Evolutionary conservation across 208 protist species (phyloP).

Genomic region (Trichomonas gallinae): DNA sequence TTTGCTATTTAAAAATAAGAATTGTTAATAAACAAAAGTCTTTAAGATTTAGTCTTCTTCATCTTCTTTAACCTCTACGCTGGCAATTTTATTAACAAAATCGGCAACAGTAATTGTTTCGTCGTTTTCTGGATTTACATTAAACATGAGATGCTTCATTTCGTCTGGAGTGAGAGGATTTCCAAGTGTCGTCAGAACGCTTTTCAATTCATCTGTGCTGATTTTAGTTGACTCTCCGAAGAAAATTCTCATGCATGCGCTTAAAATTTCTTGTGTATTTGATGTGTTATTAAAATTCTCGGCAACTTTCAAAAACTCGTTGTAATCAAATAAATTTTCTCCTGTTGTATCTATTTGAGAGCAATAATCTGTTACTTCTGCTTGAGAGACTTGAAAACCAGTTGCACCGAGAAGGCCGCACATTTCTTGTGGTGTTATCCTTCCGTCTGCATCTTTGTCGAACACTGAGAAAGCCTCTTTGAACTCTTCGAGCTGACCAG

Average conservation of each 20-base stretch:
- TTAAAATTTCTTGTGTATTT: background rate
- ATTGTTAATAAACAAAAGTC: no score
- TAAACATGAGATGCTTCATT: background rate
- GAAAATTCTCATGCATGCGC: background rate
- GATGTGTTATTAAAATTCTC: background rate
- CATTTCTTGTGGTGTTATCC: conserved; percentile 52
- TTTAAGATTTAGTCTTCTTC: background rate
- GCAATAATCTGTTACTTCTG: conserved; percentile 43
- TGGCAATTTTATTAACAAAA: background rate
- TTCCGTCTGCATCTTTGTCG: conserved; percentile 54
- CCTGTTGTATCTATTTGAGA: background rate
- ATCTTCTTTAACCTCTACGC: background rate
- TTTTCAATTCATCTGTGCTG: background rate
- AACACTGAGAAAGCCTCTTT: conserved; percentile 56
- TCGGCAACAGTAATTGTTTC: background rate
- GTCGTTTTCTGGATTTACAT: background rate
- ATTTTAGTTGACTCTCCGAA: background rate
- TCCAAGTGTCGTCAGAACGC: background rate
- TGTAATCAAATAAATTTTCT: background rate
- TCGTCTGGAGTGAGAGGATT: background rate
- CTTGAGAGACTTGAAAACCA: conserved; percentile 48
- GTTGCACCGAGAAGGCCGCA: conserved; percentile 52
- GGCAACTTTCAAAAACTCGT: background rate
- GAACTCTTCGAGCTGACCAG: conserved; percentile 45
- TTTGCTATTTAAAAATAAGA: no score